A percentile compares a stretch with the other conserved stretches of the same genome.
Evolutionary conservation across 2,329 filamentous ascomycete species (phyloP).

Genomic region (Fusarium humuli): DNA sequence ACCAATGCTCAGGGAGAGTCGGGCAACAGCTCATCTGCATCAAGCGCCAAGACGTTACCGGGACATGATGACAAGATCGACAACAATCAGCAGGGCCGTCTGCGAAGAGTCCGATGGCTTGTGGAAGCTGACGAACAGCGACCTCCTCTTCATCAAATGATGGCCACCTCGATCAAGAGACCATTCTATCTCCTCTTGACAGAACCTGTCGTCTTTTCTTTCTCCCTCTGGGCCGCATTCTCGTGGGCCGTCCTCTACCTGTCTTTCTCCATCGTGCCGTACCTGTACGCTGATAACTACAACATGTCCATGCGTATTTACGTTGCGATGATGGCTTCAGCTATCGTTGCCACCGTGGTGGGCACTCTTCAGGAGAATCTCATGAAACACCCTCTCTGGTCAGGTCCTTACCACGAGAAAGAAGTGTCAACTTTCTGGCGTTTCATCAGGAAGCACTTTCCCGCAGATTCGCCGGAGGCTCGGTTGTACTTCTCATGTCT

Average conservation of each 20-base stretch:
- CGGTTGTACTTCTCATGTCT: constrained; percentile 87
- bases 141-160: constrained; percentile 74
- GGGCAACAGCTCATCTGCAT: constrained; percentile 36
- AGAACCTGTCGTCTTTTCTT: constrained; percentile 84
- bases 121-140: constrained; percentile 83
- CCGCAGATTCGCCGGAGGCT: constrained; percentile 74
- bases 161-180: constrained; percentile 77
- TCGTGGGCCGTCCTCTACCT: constrained; percentile 91
- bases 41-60: constrained; percentile 34
- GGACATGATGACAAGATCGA: constrained; percentile 17
- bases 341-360: constrained; percentile 73
- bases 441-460: constrained; percentile 59
- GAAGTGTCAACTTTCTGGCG: constrained; percentile 55
- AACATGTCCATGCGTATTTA: constrained; percentile 78
- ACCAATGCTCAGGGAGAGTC: constrained; percentile 17
- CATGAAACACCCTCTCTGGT: constrained; percentile 60
- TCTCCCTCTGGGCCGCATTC: constrained; percentile 90
- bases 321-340: constrained; percentile 75
- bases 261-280: constrained; percentile 82
- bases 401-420: constrained; percentile 32
- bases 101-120: constrained; percentile 77
- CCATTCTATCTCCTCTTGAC: constrained; percentile 83
- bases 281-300: constrained; percentile 78
- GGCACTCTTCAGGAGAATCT: constrained; percentile 80
- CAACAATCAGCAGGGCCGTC: constrained; percentile 15